phyloP scores from a whole-genome alignment of 2,329 filamentous ascomycete genomes.

The Xylariaceae sp. region DNA sequence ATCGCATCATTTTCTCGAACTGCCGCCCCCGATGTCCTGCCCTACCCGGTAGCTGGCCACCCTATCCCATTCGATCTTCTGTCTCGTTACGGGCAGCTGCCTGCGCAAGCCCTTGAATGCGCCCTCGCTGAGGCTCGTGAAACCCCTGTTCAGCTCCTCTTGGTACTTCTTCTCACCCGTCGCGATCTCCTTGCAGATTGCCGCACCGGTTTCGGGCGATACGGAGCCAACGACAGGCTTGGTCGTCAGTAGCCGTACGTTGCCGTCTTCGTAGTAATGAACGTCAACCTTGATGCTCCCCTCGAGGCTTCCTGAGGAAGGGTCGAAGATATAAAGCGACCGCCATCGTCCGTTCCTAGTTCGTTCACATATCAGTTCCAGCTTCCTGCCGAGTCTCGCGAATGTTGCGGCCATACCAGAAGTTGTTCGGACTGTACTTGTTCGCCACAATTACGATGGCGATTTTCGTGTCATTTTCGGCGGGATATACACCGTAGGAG shows the following conservation, averaged over 20 bases:
- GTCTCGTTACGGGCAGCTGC: conserved; percentile 91
- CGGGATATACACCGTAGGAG: conserved; percentile 77
- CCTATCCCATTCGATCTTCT: conserved; percentile 99
- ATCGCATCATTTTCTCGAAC: conserved; percentile 45
- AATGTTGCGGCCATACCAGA: conserved; percentile 59
- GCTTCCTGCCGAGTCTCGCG: background rate
- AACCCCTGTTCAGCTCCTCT: conserved; percentile 89
- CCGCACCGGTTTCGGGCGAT: conserved; percentile 59
- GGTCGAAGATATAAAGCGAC: conserved; percentile 75
- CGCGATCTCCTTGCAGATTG: conserved; percentile 74
- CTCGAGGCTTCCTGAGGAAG: conserved; percentile 62
- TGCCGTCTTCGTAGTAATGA: conserved; percentile 99
- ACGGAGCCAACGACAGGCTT: conserved; percentile 65
- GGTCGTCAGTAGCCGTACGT: conserved; percentile 86
- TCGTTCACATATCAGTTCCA: conserved; percentile 1
- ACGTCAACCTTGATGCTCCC: conserved; percentile 90
- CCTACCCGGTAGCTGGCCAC: conserved; percentile 86
- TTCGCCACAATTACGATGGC: conserved; percentile 85
- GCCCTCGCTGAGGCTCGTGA: conserved; percentile 82
- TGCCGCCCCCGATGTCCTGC: conserved; percentile 71
- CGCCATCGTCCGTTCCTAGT: conserved; percentile 92
- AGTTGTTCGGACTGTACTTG: conserved; percentile 98
- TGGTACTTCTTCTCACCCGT: conserved; percentile 86
- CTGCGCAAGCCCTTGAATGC: conserved; percentile 90
- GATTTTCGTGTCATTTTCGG: conserved; percentile 68